A percentile compares a stretch with the other conserved stretches of the same genome.
phyloP scores from a whole-genome alignment of 768 basidiomycete species.

The Leucosporidium yakuticum region DNA sequence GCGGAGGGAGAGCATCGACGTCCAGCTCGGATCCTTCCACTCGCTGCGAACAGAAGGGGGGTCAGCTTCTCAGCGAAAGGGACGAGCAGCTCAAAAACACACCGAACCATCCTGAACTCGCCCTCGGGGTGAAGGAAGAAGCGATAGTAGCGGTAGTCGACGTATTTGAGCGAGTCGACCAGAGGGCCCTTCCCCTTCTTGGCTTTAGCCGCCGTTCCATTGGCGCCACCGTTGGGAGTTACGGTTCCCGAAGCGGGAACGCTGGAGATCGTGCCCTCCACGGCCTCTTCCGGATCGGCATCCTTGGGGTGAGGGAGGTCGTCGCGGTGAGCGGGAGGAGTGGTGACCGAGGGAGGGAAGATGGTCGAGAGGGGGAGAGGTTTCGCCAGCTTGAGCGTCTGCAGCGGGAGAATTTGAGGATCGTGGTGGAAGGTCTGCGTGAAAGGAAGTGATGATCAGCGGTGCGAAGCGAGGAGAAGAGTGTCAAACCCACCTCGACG shows the following conservation, averaged over 20 bases:
- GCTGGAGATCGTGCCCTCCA: not conserved
- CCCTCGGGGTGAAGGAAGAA: slow-evolving; percentile 85
- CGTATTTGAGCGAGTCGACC: slow-evolving; percentile 56
- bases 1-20: slow-evolving; percentile 57
- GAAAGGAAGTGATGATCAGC: slow-evolving; percentile 10
- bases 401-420: slow-evolving; percentile 67
- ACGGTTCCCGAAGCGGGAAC: not conserved
- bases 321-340: slow-evolving; percentile 38
- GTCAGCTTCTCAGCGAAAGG: not conserved
- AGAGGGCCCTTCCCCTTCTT: slow-evolving; percentile 9
- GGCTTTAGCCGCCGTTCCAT: slow-evolving; percentile 34
- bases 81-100: slow-evolving; percentile 2
- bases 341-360: slow-evolving; percentile 51
- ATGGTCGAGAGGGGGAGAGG: slow-evolving; percentile 73
- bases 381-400: slow-evolving; percentile 54
- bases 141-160: slow-evolving; percentile 88
- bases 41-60: slow-evolving; percentile 52
- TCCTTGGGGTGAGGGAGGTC: slow-evolving; percentile 20
- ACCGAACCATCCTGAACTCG: slow-evolving; percentile 76
- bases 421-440: slow-evolving; percentile 75
- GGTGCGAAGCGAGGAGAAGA: not conserved
- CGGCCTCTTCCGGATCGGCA: slow-evolving; percentile 6
- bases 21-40: slow-evolving; percentile 81
- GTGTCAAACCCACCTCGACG: slow-evolving; percentile 65
- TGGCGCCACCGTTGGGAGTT: not conserved